Evolutionary conservation across 495 filamentous ascomycete genomes (phyloP), one percentile per base, ranked within the genome.

Genomic region (Lichenothelia convexa): DNA sequence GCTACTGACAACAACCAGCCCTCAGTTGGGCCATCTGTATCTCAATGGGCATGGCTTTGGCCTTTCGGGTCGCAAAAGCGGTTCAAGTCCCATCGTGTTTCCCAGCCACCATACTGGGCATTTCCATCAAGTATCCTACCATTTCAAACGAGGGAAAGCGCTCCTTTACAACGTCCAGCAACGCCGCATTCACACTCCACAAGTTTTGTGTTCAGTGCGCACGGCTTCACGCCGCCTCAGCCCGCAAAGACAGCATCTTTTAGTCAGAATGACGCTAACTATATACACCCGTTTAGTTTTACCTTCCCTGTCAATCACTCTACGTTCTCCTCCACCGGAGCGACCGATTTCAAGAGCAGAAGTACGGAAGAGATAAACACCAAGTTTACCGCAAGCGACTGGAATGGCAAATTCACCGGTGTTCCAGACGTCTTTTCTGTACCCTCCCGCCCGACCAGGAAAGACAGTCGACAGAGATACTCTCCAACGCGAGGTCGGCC

Each of bases 351-450:
- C 35, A 49, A 60, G 33, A 71, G 67, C 35, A 67, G 62, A 32
- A 84, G 75, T 48, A 63, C 73, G 21, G 79, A 83, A 45, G 73
- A 75, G 42, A 76, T 93, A 54, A 80, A 80, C 46, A 83, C 76
- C 21, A 73, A 67, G 32, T 81, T 80, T 48, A 70, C 68, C 8
- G 64, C 73, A 0, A 57, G 61, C 18, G 65, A 71, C 21, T 78
- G 71, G 71, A 53, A 60, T 26, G 66, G 62, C 17, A 70, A 62
- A 39, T 67, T 78, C 44, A 46, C 56, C 29, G 55, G 59, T 9
- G 51, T 47, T 30, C 48, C 59, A 3, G 66, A 69, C 22, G 68
- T 67, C 46, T 68, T 77, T 44, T 59, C 57, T 17, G 54, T 60
- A 16, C 46, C 35, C 26, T 26, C 38, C 13, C 37, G 35, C 9